A percentile compares a stretch with the other conserved stretches of the same genome.
These are phyloP conservation scores for Russula sp. DNA, from an alignment of 768 basidiomycete species.

Conservation along the genomic window DNA sequence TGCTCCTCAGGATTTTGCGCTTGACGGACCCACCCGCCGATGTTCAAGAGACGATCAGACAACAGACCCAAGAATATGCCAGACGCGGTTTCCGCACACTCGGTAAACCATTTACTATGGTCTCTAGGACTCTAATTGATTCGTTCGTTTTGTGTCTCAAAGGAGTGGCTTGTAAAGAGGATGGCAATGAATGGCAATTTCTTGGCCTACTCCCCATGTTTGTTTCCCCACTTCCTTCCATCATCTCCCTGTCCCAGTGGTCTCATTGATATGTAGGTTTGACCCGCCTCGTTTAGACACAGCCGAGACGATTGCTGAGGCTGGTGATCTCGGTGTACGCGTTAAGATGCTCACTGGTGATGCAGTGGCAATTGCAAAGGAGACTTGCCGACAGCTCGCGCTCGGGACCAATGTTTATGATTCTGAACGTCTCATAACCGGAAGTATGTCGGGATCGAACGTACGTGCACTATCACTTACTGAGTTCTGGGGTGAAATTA, in stretches of 20 bases:
- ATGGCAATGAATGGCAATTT: constrained; percentile 43
- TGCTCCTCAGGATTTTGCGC: constrained; percentile 40
- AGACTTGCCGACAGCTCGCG: constrained; percentile 46
- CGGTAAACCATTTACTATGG: constrained; percentile 27
- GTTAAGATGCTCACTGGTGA: constrained; percentile 55
- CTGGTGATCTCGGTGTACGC: constrained; percentile 43
- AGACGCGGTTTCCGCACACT: constrained; percentile 46
- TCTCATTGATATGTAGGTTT: constrained; percentile 39
- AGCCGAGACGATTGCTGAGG: constrained; percentile 45
- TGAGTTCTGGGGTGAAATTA: neutral
- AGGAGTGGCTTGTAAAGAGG: constrained; percentile 46
- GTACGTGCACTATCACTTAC: constrained; percentile 7
- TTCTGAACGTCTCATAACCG: constrained; percentile 44
- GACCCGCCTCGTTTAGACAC: constrained; percentile 49
- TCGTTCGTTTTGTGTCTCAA: neutral
- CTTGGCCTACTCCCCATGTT: constrained; percentile 40
- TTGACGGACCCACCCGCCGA: constrained; percentile 39
- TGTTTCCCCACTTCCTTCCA: neutral
- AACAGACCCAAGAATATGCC: constrained; percentile 42
- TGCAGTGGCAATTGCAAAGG: constrained; percentile 49
- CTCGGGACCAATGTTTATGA: constrained; percentile 49
- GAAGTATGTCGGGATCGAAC: constrained; percentile 44
- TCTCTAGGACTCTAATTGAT: neutral
- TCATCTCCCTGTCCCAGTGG: neutral
- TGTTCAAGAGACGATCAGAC: constrained; percentile 38